Base-by-base conservation (phyloP, 768 basidiomycete species). In the Mycena venus region DNA sequence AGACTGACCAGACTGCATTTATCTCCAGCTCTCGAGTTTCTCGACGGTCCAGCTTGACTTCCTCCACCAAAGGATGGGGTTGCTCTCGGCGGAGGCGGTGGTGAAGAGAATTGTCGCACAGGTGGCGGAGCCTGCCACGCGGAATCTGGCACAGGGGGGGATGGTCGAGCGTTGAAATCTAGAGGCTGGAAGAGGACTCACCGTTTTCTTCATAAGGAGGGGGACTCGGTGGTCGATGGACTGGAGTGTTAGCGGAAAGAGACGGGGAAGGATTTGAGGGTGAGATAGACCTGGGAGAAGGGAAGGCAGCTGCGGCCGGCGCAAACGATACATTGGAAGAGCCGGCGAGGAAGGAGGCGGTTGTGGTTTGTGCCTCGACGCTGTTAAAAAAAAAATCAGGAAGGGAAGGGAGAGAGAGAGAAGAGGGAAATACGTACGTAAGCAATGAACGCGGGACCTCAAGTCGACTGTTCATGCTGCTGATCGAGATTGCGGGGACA, bases 41-140 rank as follows among this genome's bases (percentile, higher is more conserved):
- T 40, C 17, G 42, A 65, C 32, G n/a, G 49, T 51, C 63, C 63
- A 31, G 63, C 49, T 47, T 63, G 61, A 29, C 61, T 32, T 62
- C 60, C 38, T 62, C 60, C 60, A 62, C 60, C 60, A 38, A 62
- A 62, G 62, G 62, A 42, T 64, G 62, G 62, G 42, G 10, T n/a
- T 47, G 61, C 23, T 63, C 40, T 44, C 61, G 61, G n/a, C 63
- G 63, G 63, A 49, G 63, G 27, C 42, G 31, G 27, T 25, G 63
- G 23, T 53, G n/a, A 51, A 65, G 32, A 23, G 47, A 34, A 27
- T 65, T 65, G 63, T 32, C 63, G n/a, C 63, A 53, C 27, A 65
- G 27, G 49, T 65, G 63, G n/a, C 23, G 63, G 63, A 65, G 49
- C 23, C 27, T 31, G 63, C 63, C 63, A 25, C 49, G 23, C 63